phyloP scores from a whole-genome alignment of 2,329 filamentous ascomycete species.

The Mycogone perniciosa region DNA sequence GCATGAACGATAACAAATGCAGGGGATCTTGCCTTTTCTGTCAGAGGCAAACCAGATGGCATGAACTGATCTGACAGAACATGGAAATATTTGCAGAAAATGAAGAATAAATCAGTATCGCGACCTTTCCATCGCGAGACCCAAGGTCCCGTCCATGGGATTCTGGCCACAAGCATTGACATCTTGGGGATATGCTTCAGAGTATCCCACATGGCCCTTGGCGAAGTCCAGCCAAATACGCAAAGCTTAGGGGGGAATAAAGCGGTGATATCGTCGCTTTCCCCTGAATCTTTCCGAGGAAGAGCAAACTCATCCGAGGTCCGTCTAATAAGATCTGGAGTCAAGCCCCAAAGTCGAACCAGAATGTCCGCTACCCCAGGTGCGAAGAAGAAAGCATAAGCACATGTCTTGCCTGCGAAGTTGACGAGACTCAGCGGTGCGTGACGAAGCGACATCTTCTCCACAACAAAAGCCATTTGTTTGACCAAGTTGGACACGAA shows the following conservation, averaged over 20 bases:
- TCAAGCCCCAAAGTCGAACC: constrained; percentile 72
- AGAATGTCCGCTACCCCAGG: constrained; percentile 80
- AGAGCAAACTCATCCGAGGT: constrained; percentile 64
- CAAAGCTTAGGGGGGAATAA: constrained; percentile 64
- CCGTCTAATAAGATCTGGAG: constrained; percentile 62
- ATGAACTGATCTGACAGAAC: constrained; percentile 70
- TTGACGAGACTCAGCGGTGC: constrained; percentile 61
- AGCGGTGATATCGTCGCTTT: constrained; percentile 59
- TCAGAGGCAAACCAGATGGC: constrained; percentile 45
- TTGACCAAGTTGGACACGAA: constrained; percentile 75
- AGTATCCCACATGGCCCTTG: constrained; percentile 42
- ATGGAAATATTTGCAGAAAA: constrained; percentile 85
- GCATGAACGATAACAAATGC: constrained; percentile 76
- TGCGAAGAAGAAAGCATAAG: constrained; percentile 90
- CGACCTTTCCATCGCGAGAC: constrained; percentile 76
- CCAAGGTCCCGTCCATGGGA: constrained; percentile 85
- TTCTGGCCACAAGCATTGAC: constrained; percentile 61
- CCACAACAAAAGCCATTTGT: constrained; percentile 81
- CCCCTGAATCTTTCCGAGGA: constrained; percentile 46
- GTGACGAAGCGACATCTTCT: constrained; percentile 77
- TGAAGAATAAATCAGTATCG: constrained; percentile 85
- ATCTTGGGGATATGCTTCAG: constrained; percentile 60
- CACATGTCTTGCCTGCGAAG: constrained; percentile 84
- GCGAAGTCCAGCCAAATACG: constrained; percentile 50
- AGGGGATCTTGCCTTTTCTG: constrained; percentile 59